Conservation (phyloP, 768 basidiomycete species). For the Thelephora aurantiotincta region DNA sequence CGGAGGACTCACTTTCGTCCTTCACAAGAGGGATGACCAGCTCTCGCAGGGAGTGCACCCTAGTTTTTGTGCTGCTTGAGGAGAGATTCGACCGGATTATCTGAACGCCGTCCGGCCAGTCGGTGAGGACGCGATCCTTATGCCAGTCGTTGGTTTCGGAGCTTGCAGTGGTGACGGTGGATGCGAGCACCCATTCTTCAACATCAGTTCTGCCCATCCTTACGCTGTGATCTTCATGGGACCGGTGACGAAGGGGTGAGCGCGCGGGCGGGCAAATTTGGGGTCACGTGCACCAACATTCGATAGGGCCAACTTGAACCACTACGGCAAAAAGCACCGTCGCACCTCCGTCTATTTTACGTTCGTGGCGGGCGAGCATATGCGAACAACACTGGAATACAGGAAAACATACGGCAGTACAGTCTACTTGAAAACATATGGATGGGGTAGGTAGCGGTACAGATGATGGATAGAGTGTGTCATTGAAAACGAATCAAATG, state of each 20-base stretch:
- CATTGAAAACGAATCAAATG: neutral
- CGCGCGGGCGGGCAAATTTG: too few species aligned
- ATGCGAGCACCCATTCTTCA: constrained; percentile 48
- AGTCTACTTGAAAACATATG: neutral
- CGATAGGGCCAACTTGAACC: too few species aligned
- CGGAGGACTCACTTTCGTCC: constrained; percentile 36
- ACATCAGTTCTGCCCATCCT: constrained; percentile 35
- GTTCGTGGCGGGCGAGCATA: too few species aligned
- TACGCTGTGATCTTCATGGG: too few species aligned
- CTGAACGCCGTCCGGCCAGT: constrained; percentile 43
- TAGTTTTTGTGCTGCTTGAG: constrained; percentile 35
- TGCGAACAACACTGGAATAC: too few species aligned
- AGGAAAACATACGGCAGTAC: neutral
- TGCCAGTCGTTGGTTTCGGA: constrained; percentile 26
- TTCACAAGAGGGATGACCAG: constrained; percentile 42
- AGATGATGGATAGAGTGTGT: neutral
- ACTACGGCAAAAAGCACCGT: too few species aligned
- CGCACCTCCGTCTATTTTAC: too few species aligned
- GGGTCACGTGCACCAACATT: too few species aligned
- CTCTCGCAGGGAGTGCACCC: constrained; percentile 48
- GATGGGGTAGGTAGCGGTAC: neutral
- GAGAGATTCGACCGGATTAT: constrained; percentile 38
- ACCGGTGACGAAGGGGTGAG: too few species aligned
- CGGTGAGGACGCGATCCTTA: constrained; percentile 32
- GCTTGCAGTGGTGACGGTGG: constrained; percentile 17